phyloP scores from a whole-genome alignment of 139 green algal genomes.

The Coelastrella sp. region DNA sequence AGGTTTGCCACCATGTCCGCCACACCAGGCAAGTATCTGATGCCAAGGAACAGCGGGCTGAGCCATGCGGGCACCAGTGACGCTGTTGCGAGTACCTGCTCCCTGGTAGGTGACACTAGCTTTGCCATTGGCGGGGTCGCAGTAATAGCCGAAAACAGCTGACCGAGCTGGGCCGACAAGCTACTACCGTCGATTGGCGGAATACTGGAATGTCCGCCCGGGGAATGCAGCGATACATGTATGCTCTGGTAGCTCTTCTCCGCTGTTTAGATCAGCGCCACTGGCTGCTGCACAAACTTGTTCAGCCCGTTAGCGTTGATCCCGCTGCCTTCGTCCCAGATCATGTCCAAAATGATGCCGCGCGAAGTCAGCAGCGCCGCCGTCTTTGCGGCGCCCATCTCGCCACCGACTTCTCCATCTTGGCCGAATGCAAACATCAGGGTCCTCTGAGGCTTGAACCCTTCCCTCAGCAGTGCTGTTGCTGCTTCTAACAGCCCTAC shows the following conservation, averaged over 20 bases:
- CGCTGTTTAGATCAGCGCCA: slow-evolving; percentile 67
- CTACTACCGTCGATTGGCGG: slow-evolving; percentile 10
- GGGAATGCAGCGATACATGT: slow-evolving; percentile 17
- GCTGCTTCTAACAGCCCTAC: slow-evolving; percentile 77
- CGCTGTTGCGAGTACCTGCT: neutral
- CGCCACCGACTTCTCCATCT: slow-evolving; percentile 83
- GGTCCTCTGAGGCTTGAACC: slow-evolving; percentile 62
- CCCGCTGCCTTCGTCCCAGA: slow-evolving; percentile 73
- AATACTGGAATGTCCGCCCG: neutral
- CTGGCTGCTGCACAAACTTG: slow-evolving; percentile 1
- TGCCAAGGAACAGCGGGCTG: neutral
- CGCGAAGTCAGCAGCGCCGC: slow-evolving; percentile 44
- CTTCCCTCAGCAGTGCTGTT: slow-evolving; percentile 59
- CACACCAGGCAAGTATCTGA: neutral
- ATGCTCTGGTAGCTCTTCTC: slow-evolving; percentile 68
- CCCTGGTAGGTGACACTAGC: slow-evolving; percentile 17
- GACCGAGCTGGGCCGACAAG: neutral
- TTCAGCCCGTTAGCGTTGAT: slow-evolving; percentile 60
- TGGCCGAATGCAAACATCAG: slow-evolving; percentile 82
- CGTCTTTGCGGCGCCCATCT: slow-evolving; percentile 57
- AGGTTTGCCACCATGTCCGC: neutral
- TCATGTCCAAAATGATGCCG: slow-evolving; percentile 53
- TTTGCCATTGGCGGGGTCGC: neutral
- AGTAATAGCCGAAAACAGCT: neutral
- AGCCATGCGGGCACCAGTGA: neutral